Conservation (phyloP, 1,284 basidiomycete genomes). For the Cutaneotrichosporon cavernicola region DNA sequence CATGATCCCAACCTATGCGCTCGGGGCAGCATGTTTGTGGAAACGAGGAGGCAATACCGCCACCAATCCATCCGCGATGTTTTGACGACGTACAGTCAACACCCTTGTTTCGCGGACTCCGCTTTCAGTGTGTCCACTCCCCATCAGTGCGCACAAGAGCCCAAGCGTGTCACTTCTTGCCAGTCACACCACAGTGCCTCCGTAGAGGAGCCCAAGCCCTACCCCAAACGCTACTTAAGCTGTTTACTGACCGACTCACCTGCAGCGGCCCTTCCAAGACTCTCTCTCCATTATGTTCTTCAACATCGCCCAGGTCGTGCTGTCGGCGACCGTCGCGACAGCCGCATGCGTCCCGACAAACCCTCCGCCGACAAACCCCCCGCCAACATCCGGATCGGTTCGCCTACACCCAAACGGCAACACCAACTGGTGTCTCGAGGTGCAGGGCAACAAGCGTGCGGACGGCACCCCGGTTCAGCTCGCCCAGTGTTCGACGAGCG, state of each 20-base stretch:
- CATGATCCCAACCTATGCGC: too few relatives aligned
- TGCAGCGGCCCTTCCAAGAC: not conserved
- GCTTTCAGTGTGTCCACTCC: too few relatives aligned
- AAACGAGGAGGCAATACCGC: too few relatives aligned
- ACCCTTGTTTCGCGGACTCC: too few relatives aligned
- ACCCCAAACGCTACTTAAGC: not conserved
- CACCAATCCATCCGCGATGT: too few relatives aligned
- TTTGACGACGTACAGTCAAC: too few relatives aligned
- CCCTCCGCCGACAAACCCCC: not conserved
- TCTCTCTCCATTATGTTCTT: not conserved
- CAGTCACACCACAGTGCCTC: too few relatives aligned
- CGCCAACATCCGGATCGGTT: not conserved
- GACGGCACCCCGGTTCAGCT: slow-evolving; percentile 25
- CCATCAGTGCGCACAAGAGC: too few relatives aligned
- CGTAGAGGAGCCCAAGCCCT: too few relatives aligned
- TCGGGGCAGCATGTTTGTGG: too few relatives aligned
- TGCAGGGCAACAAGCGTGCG: slow-evolving; percentile 11
- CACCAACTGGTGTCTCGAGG: slow-evolving; percentile 20
- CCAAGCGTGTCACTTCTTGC: too few relatives aligned
- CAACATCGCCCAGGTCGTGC: not conserved
- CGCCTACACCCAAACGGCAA: slow-evolving; percentile 18
- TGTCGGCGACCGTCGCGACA: not conserved
- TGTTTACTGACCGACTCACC: not conserved
- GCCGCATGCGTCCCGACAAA: not conserved
- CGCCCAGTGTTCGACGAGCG: slow-evolving; percentile 23